Evolutionary conservation across 257 asterid species (phyloP), one percentile per base, ranked within the genome.

Genomic region (Solanum rostratum): DNA sequence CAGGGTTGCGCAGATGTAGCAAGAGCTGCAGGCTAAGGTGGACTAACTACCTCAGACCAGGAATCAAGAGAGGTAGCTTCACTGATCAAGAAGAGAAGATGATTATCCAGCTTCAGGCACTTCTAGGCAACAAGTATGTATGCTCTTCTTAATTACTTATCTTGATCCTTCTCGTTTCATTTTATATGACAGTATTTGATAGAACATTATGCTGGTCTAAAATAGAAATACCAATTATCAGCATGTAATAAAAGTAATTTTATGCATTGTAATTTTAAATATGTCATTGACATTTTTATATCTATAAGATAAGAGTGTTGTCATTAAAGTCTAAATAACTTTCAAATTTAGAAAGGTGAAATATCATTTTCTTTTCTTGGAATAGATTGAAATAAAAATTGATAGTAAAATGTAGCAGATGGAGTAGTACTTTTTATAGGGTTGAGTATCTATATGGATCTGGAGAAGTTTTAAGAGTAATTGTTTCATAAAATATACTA

Each of bases 21-120:
- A 97, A 97, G 88, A 97, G 99, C 70, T 97, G 99, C 86, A 91
- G 99, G 84, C 90, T 97, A 79, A 87, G 99, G 41, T 97, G 99
- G 99, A 92, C 99, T 45, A 97, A 97, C 83, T 97, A 97, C 22
- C 97, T 97, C 7, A 87, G 98, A 84, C 98, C 99, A 0, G 99
- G 99, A 10, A 97, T 97, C 66, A 97, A 92, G 22, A 92, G 98
- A 59, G 99, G 99, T 16, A 90, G 90, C 60, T 97, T 97, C 90
- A 88, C 94, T 1, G 92, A 91, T 86, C 95, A 93, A 52, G 99
- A 97, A 79, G 98, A 95, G 85, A 93, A 94, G 82, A 94, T 92
- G 95, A 97, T 97, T 81, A 91, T 97, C 84, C 98, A 97, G 86
- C 97, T 97, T 30, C 99, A 97, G 87, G 98, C 97, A 13, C 98